Evolutionary conservation across 768 basidiomycete genomes (phyloP).

Genomic region (Lyophyllum semitale): DNA sequence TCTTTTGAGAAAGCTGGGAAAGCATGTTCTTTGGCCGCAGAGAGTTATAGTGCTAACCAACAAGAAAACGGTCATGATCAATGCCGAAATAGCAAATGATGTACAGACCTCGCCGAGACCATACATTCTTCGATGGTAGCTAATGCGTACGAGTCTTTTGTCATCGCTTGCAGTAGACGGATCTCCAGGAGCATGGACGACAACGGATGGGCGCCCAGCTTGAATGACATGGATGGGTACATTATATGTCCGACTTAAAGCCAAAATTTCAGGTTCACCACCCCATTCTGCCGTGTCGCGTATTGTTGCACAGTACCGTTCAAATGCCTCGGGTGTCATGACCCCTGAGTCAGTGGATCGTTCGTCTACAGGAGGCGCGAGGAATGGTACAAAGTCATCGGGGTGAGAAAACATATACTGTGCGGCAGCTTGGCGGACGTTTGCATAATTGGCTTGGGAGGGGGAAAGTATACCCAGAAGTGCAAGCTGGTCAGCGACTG

Average conservation of each 20-base stretch:
- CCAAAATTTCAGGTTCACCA: conserved; percentile 95
- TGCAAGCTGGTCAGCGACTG: conserved; percentile 88
- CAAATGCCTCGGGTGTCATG: conserved; percentile 68
- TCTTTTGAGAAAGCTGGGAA: conserved; percentile 26
- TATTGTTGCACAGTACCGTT: conserved; percentile 75
- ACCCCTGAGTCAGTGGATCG: conserved; percentile 67
- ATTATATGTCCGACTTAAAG: conserved; percentile 77
- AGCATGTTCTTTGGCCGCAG: conserved; percentile 54
- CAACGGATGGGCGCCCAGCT: conserved; percentile 75
- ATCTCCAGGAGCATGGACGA: conserved; percentile 71
- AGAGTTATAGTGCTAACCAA: conserved; percentile 89
- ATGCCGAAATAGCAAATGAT: not conserved
- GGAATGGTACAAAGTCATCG: conserved; percentile 92
- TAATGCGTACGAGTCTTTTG: conserved; percentile 63
- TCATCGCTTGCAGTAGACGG: conserved; percentile 27
- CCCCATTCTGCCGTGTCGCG: conserved; percentile 92
- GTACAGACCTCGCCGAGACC: conserved; percentile 88
- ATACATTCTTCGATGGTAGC: conserved; percentile 93
- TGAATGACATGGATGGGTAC: conserved; percentile 93
- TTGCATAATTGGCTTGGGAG: conserved; percentile 57
- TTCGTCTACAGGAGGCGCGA: conserved; percentile 70
- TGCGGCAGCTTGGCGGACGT: conserved; percentile 70
- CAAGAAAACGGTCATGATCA: conserved; percentile 11
- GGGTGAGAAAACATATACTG: conserved; percentile 80
- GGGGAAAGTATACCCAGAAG: conserved; percentile 68